These are phyloP conservation scores for Lactarius pseudohatsudake DNA, from an alignment of 768 basidiomycete genomes.

Conservation along the genomic window DNA sequence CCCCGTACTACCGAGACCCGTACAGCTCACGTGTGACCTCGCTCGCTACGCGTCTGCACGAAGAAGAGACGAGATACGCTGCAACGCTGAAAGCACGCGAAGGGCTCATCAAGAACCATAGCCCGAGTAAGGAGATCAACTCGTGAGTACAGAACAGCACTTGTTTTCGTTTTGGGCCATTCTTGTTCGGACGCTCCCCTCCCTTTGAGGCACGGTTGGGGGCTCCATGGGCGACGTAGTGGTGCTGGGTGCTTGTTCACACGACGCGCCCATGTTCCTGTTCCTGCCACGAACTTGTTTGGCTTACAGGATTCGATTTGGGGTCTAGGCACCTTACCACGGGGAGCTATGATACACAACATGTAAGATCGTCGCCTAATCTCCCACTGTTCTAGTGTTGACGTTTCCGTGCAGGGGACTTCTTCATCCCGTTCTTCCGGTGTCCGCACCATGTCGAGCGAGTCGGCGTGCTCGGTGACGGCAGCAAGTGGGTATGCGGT, in stretches of 20 bases:
- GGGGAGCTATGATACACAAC: slow-evolving; percentile 3
- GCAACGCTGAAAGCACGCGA: neutral
- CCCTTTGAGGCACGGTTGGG: neutral
- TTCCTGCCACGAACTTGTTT: neutral
- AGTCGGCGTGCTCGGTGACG: slow-evolving; percentile 50
- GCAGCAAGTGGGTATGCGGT: slow-evolving; percentile 57
- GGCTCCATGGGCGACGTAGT: neutral
- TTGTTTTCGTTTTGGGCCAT: neutral
- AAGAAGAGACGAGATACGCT: slow-evolving; percentile 8
- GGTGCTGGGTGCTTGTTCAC: neutral
- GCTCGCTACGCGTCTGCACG: neutral
- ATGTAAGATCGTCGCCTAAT: neutral
- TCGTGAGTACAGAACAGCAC: slow-evolving; percentile 11
- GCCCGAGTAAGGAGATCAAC: slow-evolving; percentile 9
- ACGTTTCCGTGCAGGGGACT: slow-evolving; percentile 40
- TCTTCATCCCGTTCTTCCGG: slow-evolving; percentile 49
- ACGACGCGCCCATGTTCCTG: neutral
- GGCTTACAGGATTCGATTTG: neutral
- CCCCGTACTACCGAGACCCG: neutral
- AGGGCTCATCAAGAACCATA: slow-evolving; percentile 5
- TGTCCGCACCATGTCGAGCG: slow-evolving; percentile 44
- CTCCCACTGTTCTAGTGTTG: too few relatives aligned
- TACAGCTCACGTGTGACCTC: neutral
- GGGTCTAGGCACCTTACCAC: slow-evolving; percentile 3
- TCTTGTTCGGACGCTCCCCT: neutral